These are phyloP conservation scores for Babesia ovis DNA, from an alignment of 169 alveolate species.

Conservation along the genomic window DNA sequence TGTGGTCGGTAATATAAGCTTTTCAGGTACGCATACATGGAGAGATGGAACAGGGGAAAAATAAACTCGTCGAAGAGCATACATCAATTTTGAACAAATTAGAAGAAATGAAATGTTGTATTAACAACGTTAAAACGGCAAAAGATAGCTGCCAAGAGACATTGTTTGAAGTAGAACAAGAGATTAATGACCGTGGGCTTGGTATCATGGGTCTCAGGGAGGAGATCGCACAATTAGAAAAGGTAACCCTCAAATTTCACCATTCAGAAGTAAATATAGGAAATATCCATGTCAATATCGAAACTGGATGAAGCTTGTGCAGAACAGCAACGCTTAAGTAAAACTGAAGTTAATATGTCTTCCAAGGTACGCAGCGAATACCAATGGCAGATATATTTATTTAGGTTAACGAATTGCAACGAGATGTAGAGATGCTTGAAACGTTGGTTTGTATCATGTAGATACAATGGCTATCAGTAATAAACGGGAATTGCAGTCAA, in stretches of 20 bases:
- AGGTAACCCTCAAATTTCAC: no score
- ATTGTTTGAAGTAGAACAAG: neutral
- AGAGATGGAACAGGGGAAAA: neutral
- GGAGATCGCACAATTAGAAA: conserved; percentile 5
- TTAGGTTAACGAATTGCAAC: neutral
- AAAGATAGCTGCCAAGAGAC: neutral
- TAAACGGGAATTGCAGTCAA: neutral
- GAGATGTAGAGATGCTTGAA: neutral
- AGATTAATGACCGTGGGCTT: neutral
- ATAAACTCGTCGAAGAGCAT: neutral
- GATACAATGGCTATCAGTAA: neutral
- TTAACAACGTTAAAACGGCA: neutral
- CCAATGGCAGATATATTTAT: neutral
- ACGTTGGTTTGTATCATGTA: neutral
- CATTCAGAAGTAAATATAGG: no score
- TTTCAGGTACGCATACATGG: conserved; percentile 12
- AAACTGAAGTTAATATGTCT: neutral
- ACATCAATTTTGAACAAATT: neutral
- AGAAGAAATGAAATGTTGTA: neutral
- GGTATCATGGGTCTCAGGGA: neutral
- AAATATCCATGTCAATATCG: neutral
- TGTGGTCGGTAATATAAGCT: neutral
- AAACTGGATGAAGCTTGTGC: neutral
- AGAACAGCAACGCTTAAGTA: neutral
- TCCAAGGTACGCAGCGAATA: neutral